Evolutionary conservation across 2,329 filamentous ascomycete species (phyloP).

Genomic region (Pseudocercospora fijiensis): DNA sequence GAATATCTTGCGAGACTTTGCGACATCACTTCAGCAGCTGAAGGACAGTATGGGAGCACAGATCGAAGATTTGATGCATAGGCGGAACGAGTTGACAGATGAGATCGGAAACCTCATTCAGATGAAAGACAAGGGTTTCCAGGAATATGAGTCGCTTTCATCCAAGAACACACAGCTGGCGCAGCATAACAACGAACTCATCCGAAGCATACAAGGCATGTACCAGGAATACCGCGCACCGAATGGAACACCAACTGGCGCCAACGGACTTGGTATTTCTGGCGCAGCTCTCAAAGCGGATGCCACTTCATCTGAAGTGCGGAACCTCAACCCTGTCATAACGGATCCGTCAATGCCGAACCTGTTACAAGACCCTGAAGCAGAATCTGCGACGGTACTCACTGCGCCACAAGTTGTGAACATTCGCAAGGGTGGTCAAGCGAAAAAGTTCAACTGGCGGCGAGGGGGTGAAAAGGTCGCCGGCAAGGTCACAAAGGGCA

Average conservation of each 20-base stretch:
- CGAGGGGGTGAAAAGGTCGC: conserved; percentile 91
- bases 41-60: conserved; percentile 74
- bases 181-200: conserved; percentile 92
- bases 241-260: conserved; percentile 36
- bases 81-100: conserved; percentile 78
- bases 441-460: conserved; percentile 99
- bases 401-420: conserved; percentile 90
- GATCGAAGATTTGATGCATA: conserved; percentile 86
- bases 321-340: conserved; percentile 34
- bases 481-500: conserved; percentile 89
- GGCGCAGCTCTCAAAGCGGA: conserved; percentile 29
- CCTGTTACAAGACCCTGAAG: conserved; percentile 60
- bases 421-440: conserved; percentile 80
- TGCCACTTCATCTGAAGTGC: conserved; percentile 44
- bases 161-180: conserved; percentile 91
- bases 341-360: conserved; percentile 43
- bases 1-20: conserved; percentile 62
- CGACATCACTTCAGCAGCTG: conserved; percentile 62
- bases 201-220: conserved; percentile 87
- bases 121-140: conserved; percentile 86
- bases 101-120: conserved; percentile 79
- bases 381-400: conserved; percentile 57
- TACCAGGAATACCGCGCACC: conserved; percentile 71
- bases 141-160: conserved; percentile 93
- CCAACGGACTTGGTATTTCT: conserved; percentile 66